Evolutionary conservation across 1,284 basidiomycete species (phyloP), one percentile per base, ranked within the genome.

Genomic region (Apiotrichum brassicae): DNA sequence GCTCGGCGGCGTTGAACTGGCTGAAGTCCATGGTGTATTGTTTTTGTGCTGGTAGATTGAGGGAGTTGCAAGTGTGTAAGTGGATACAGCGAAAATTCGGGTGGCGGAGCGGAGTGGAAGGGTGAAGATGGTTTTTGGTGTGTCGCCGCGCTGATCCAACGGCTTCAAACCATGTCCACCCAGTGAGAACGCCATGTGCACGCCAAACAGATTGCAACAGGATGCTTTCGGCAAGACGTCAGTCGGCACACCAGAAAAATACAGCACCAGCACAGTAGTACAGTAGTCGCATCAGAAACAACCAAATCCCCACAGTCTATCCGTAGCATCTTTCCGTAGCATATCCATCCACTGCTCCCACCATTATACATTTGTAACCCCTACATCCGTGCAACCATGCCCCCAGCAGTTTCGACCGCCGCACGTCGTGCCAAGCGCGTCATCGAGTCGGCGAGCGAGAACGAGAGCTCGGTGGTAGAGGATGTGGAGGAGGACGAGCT

Each of bases 1-100:
- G 88, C 72, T 92, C 89, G 63, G 86, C 82, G 38, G 81, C 70
- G 73, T 84, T 90, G 76, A 92, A 82, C 61, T 81, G 78, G 60
- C 86, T 88, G 68, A 91, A 86, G 73, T 92, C 89, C 88, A 91
- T 92, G 49, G 22, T 43, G 59, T 52, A 13, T 18, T 24, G 14
- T 35, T 26, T 46, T 42, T 45, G 51, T 23, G 37, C 37, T 8
- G 20, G 38, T 40, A 23, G 25, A 22, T 23, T 4, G 37, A 39
- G 18, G 36, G 18, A 24, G 39, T 18, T 40, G 37, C 22, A 13
- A 23, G 39, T 23, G 22, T 38, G 37, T 19, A 28, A 16, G n/a
- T 48, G 32, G 33, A 34, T 7, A 30, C 14, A 30, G 9, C 14
- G 30, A 34, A 41, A 34, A 41, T 30, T 42, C 22, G 18, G 34